Evolutionary conservation across 345 rosid species (phyloP).

Genomic region (Pistacia atlantica): DNA sequence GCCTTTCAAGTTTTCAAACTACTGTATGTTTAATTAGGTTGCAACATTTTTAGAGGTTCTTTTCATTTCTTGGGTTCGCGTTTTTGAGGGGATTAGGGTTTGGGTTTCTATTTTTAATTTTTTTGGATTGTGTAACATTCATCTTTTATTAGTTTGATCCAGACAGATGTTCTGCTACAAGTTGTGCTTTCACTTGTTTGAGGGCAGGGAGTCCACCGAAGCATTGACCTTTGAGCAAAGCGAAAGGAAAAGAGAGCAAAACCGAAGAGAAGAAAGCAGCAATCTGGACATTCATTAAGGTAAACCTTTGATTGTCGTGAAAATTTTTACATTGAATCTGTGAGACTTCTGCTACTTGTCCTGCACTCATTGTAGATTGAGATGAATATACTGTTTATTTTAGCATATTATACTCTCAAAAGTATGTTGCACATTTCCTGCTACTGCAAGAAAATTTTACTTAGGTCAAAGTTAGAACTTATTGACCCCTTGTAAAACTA

Average conservation of each 20-base stretch:
- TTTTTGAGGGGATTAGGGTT: constrained; percentile 11
- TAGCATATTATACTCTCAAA: not conserved
- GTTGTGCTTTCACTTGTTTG: constrained; percentile 16
- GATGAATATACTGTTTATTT: not conserved
- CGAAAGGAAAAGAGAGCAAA: constrained; percentile 17
- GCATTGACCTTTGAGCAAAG: constrained; percentile 17
- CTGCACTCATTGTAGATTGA: not conserved
- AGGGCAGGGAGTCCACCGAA: constrained; percentile 1
- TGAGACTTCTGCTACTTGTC: not conserved
- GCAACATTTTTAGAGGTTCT: not conserved
- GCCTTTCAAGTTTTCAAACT: not conserved
- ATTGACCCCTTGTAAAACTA: not conserved
- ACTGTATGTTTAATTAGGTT: not conserved
- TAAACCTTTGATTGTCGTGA: not conserved
- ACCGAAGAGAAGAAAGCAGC: constrained; percentile 22
- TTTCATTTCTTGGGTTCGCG: not conserved
- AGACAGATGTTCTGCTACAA: constrained; percentile 1
- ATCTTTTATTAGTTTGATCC: not conserved
- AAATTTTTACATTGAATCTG: not conserved
- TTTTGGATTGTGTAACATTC: not conserved
- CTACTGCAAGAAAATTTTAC: not conserved
- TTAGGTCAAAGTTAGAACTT: not conserved
- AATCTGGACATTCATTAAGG: constrained; percentile 5
- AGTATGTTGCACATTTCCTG: not conserved
- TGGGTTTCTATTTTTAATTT: not conserved